Evolutionary conservation across 495 filamentous ascomycete genomes (phyloP).

Genomic region (Hypoxylon trugodes): DNA sequence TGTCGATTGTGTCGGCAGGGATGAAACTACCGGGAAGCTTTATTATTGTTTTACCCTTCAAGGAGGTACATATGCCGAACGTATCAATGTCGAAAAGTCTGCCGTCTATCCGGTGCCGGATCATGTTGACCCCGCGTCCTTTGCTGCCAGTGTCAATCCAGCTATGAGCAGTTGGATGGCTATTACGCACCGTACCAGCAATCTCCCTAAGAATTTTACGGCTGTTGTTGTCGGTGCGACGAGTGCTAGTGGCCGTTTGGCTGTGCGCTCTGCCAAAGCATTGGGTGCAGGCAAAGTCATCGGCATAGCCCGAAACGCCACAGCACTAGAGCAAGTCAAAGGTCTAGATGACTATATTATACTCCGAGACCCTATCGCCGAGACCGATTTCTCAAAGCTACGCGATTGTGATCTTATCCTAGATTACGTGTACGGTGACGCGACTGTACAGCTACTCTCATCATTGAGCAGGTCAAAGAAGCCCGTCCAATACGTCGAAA

Average conservation of each 20-base stretch:
- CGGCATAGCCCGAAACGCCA: slow-evolving; percentile 50
- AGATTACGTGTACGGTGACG: slow-evolving; percentile 46
- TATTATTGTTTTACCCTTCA: slow-evolving; percentile 52
- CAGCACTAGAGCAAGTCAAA: slow-evolving; percentile 38
- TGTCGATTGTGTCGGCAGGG: slow-evolving; percentile 50
- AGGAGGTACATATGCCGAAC: slow-evolving; percentile 46
- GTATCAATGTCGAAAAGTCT: slow-evolving; percentile 47
- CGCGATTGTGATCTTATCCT: slow-evolving; percentile 37
- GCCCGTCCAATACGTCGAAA: slow-evolving; percentile 43
- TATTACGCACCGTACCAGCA: slow-evolving; percentile 46
- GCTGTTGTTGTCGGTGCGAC: slow-evolving; percentile 57
- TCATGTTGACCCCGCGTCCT: slow-evolving; percentile 48
- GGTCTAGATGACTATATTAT: slow-evolving; percentile 49
- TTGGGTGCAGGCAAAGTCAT: slow-evolving; percentile 54
- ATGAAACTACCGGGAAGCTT: slow-evolving; percentile 42
- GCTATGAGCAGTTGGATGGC: slow-evolving; percentile 57
- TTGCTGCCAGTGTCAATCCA: slow-evolving; percentile 57
- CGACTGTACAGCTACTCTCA: slow-evolving; percentile 33
- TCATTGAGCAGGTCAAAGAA: slow-evolving; percentile 29
- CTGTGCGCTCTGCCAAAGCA: slow-evolving; percentile 46
- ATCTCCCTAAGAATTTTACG: slow-evolving; percentile 46
- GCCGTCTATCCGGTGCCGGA: slow-evolving; percentile 43
- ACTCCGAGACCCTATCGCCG: slow-evolving; percentile 43
- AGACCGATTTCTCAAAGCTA: slow-evolving; percentile 51
- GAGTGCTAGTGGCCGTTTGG: slow-evolving; percentile 50